Percentiles rank a stretch among this genome's conserved stretches.
phyloP scores from a whole-genome alignment of 352 stramenopile species.

The Phytopythium aichiense region DNA sequence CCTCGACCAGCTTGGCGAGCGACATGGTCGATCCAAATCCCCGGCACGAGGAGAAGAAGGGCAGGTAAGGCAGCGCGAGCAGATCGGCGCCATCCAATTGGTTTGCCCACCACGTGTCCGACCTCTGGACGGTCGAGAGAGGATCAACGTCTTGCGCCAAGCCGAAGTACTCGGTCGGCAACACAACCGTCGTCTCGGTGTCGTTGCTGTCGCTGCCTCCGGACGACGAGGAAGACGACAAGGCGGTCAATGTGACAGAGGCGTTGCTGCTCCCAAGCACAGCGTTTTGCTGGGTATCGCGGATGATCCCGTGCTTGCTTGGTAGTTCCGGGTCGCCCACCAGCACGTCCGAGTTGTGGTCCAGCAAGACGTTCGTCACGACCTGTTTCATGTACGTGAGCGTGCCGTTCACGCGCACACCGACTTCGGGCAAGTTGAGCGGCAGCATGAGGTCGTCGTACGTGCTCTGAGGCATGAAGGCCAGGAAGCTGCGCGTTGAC shows the following conservation, averaged over 20 bases:
- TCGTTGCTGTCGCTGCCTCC: slow-evolving; percentile 10
- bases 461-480: slow-evolving; percentile 73
- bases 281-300: slow-evolving; percentile 63
- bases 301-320: slow-evolving; percentile 42
- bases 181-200: slow-evolving; percentile 19
- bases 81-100: slow-evolving; percentile 59
- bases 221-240: slow-evolving; percentile 8
- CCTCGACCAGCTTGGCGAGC: slow-evolving; percentile 92
- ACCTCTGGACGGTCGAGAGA: slow-evolving; percentile 32
- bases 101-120: slow-evolving; percentile 73
- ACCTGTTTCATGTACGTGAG: slow-evolving; percentile 63
- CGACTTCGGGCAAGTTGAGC: slow-evolving; percentile 90
- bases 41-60: slow-evolving; percentile 95
- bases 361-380: slow-evolving; percentile 82
- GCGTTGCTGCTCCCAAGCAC: slow-evolving; percentile 15
- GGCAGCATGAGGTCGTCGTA: slow-evolving; percentile 89
- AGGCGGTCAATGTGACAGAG: slow-evolving; percentile 5
- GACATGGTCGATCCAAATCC: slow-evolving; percentile 94
- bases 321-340: slow-evolving; percentile 82
- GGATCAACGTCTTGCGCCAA: slow-evolving; percentile 43
- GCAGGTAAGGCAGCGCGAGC: slow-evolving; percentile 92
- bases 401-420: slow-evolving; percentile 42
- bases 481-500: slow-evolving; percentile 69
- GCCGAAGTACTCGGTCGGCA: slow-evolving; percentile 52
- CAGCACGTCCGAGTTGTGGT: slow-evolving; percentile 90